phyloP scores from a whole-genome alignment of 2,329 filamentous ascomycete genomes.

The Cladosporium sp. region DNA sequence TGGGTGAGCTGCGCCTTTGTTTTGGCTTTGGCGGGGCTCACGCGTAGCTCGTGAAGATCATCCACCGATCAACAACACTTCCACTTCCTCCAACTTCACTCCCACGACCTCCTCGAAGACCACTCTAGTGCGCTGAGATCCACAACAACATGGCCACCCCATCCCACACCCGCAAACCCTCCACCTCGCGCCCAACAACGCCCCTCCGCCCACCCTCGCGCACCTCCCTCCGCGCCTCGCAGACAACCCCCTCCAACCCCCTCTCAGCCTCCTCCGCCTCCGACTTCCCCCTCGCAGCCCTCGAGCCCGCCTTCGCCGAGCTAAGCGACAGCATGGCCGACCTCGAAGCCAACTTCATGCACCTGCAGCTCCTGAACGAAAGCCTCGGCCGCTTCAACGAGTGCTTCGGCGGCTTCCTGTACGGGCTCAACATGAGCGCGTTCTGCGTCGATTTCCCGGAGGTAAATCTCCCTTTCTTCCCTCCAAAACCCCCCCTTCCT shows the following conservation, averaged over 20 bases:
- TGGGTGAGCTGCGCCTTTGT: too few relatives aligned
- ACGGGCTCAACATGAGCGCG: slow-evolving; percentile 97
- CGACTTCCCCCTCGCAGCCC: slow-evolving; percentile 62
- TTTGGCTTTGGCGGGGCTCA: too few relatives aligned
- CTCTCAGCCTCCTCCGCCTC: slow-evolving; percentile 26
- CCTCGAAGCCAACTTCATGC: slow-evolving; percentile 94
- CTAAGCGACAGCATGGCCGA: slow-evolving; percentile 91
- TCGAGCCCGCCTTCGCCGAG: slow-evolving; percentile 90
- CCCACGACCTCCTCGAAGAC: too few relatives aligned
- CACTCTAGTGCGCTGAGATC: too few relatives aligned
- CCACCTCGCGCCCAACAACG: slow-evolving; percentile 72
- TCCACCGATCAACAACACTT: too few relatives aligned
- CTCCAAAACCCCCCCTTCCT: too few relatives aligned
- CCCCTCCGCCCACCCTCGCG: slow-evolving; percentile 86
- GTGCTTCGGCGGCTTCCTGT: slow-evolving; percentile 91
- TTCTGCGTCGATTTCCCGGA: slow-evolving; percentile 98
- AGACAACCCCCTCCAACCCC: slow-evolving; percentile 38
- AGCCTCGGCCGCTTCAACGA: slow-evolving; percentile 88
- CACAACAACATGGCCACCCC: not conserved
- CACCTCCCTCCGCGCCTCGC: slow-evolving; percentile 74
- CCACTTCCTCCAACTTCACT: too few relatives aligned
- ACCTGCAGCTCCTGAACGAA: slow-evolving; percentile 95
- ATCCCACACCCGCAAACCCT: slow-evolving; percentile 3
- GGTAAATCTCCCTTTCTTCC: slow-evolving; percentile 42
- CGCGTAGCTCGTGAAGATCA: too few relatives aligned